A percentile compares a stretch with the other conserved stretches of the same genome.
Conservation (phyloP, 2,329 filamentous ascomycete genomes). For the Verticillium albo-atrum region DNA sequence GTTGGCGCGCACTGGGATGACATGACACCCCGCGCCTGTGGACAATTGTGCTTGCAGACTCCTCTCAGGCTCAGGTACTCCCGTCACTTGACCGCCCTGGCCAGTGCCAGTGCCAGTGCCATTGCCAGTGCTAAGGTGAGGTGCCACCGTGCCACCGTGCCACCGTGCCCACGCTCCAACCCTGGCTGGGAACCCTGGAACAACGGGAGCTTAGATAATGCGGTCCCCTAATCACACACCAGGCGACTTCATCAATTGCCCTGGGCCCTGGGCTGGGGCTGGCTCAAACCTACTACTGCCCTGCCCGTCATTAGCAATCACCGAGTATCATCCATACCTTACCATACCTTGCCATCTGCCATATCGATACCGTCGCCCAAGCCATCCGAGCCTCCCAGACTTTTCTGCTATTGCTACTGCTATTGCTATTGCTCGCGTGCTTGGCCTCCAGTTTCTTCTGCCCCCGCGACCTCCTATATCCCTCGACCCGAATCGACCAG, state of each 20-base stretch:
- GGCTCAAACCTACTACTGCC: not conserved
- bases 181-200: not conserved
- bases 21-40: not conserved
- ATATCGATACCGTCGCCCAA: not conserved
- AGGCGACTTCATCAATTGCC: slow-evolving; percentile 3
- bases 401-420: not conserved
- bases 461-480: not conserved
- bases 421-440: not conserved
- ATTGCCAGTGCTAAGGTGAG: not conserved
- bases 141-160: too few species aligned
- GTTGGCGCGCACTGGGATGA: not conserved
- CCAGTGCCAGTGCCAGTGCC: too few species aligned
- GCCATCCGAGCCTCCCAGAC: not conserved
- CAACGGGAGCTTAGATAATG: slow-evolving; percentile 4
- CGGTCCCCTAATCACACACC: slow-evolving; percentile 4
- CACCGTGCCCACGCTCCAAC: too few species aligned
- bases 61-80: not conserved
- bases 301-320: slow-evolving; percentile 4
- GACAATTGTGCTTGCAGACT: not conserved
- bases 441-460: not conserved
- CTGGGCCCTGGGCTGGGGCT: not conserved
- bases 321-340: not conserved
- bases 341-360: not conserved
- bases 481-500: not conserved
- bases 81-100: not conserved